Evolutionary conservation across 176 grass and related monocot species (phyloP), one percentile per base, ranked within the genome.

Genomic region (Carex cristatella): DNA sequence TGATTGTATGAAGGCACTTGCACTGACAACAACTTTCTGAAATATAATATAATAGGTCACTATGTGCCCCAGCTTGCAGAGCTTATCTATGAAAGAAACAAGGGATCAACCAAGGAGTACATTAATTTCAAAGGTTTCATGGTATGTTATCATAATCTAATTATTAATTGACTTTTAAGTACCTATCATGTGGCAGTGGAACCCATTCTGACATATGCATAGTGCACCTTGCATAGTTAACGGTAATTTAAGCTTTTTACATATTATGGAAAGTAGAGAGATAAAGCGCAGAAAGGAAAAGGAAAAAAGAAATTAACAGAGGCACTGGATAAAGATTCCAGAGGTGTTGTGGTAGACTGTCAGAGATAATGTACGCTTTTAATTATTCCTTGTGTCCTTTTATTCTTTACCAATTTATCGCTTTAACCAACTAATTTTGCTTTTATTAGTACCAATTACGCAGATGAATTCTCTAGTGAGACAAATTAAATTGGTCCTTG

Each of bases 51-150:
- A 51, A 51, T 65, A 98, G 95, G 95, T 81, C 95, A 98, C 68
- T 98, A 98, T 82, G 95, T 94, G 64, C 95, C 95, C 42, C 95
- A 98, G 85, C 92, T 98, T 53, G 88, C 95, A 18, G 91, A 98
- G 85, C 86, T 89, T n/a, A 92, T 94, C 84, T 92, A 92, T 83
- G 91, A 98, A 53, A 91, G 89, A 86, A 93, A 90, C 86, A 94
- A 94, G 76, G 80, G 33, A 38, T 88, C 95, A 4, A 81, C 61
- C 69, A 87, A 88, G 14, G 89, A 84, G 79, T 80, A 84, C 73
- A 94, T 98, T 85, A 93, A 94, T 74, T 78, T 94, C 85, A 98
- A 93, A 91, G 95, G 95, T 13, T 91, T 98, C 86, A 93, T 98
- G 92, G 95, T 94, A 92, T 88, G 84, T 56, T 54, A 83, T 83